Evolutionary conservation across 148 eudicot genomes (phyloP).

Genomic region (Nepenthes mirabilis): DNA sequence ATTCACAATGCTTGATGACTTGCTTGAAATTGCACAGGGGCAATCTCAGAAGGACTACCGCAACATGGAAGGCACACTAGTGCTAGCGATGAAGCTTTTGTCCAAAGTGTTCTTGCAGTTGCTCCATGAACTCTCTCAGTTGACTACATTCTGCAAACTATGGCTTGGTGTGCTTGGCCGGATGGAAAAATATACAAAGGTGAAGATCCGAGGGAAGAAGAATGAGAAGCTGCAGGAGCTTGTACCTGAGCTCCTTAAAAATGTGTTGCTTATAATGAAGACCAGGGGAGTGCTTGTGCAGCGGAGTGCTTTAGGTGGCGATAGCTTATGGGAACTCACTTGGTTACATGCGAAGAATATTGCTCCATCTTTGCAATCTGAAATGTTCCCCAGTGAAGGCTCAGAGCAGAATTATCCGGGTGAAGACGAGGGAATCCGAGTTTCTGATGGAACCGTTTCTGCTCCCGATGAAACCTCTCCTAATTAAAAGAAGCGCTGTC

Average conservation of each 20-base stretch:
- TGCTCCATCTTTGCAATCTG: slow-evolving; percentile 41
- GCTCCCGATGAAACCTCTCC: background rate
- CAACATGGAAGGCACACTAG: slow-evolving; percentile 68
- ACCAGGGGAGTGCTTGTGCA: slow-evolving; percentile 38
- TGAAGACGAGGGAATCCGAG: background rate
- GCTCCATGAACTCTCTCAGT: slow-evolving; percentile 39
- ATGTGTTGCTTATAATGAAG: slow-evolving; percentile 48
- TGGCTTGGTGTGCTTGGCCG: slow-evolving; percentile 57
- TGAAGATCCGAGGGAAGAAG: slow-evolving; percentile 45
- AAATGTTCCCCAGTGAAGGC: slow-evolving; percentile 31
- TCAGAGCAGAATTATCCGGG: background rate
- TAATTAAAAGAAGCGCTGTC: too few species aligned
- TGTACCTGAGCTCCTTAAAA: slow-evolving; percentile 49
- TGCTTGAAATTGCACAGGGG: slow-evolving; percentile 51
- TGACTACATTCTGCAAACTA: slow-evolving; percentile 48
- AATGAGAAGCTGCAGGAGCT: slow-evolving; percentile 65
- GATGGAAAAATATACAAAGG: slow-evolving; percentile 58
- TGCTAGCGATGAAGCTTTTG: slow-evolving; percentile 41
- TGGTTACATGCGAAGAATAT: slow-evolving; percentile 63
- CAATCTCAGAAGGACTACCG: slow-evolving; percentile 59
- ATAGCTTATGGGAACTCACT: slow-evolving; percentile 63
- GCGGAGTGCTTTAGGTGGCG: slow-evolving; percentile 44
- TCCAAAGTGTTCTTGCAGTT: slow-evolving; percentile 45
- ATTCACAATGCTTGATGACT: slow-evolving; percentile 59
- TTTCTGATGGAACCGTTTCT: background rate